Percentiles rank a stretch among this genome's conserved stretches.
These are phyloP conservation scores for Phytophthora fragariae DNA, from an alignment of 352 stramenopile genomes.

Conservation along the genomic window DNA sequence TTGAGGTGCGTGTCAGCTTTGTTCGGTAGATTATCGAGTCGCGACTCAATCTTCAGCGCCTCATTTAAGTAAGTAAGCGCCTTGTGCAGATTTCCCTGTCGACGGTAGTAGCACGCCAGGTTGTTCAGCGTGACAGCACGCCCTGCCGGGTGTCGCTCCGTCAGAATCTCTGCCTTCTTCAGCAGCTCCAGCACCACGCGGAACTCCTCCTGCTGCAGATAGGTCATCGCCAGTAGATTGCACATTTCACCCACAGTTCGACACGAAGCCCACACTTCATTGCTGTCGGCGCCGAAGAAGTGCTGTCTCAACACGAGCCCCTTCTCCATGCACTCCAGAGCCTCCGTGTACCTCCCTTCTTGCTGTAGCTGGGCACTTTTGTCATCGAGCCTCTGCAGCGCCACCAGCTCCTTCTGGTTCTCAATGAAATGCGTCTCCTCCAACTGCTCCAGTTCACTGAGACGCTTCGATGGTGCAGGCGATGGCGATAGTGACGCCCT, in stretches of 20 bases:
- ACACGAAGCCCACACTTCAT: conserved; percentile 91
- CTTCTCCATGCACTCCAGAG: conserved; percentile 95
- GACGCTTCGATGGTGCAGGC: conserved; percentile 11
- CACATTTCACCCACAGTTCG: conserved; percentile 96
- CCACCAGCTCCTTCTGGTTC: conserved; percentile 88
- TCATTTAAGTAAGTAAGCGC: conserved; percentile 93
- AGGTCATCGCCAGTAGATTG: conserved; percentile 96
- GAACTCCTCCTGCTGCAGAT: conserved; percentile 95
- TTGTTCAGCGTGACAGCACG: conserved; percentile 95
- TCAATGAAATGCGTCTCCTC: conserved; percentile 66
- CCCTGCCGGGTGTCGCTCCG: conserved; percentile 82
- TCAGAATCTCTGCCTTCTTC: conserved; percentile 95
- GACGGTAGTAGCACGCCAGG: conserved; percentile 93
- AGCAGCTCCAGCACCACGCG: conserved; percentile 92
- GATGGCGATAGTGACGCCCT: conserved; percentile 11
- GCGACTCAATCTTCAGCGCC: conserved; percentile 92
- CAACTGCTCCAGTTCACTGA: conserved; percentile 30
- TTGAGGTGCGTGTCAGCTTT: conserved; percentile 96
- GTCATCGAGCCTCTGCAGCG: conserved; percentile 91
- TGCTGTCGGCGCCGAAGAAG: conserved; percentile 92
- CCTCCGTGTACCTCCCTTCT: conserved; percentile 93
- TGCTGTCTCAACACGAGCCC: conserved; percentile 93
- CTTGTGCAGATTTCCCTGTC: conserved; percentile 91
- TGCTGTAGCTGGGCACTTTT: conserved; percentile 92
- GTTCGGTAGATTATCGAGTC: conserved; percentile 88